Conservation (phyloP, 495 filamentous ascomycete genomes). For the Entonaema liquescens region DNA sequence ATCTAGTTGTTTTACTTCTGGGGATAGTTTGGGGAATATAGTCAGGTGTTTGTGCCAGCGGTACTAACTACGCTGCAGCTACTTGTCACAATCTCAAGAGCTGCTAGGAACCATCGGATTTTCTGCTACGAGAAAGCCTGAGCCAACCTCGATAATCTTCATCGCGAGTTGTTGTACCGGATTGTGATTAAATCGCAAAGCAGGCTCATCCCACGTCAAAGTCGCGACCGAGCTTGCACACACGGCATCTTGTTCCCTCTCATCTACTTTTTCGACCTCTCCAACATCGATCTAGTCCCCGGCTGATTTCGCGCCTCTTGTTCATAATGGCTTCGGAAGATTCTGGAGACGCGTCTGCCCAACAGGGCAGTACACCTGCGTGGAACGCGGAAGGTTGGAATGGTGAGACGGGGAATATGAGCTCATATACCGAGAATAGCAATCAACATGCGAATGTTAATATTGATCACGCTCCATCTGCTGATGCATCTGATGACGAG, state of each 20-base stretch:
- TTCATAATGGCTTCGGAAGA: slow-evolving; percentile 48
- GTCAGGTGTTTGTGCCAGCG: background rate
- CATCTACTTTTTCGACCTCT: background rate
- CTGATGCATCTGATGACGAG: slow-evolving; percentile 53
- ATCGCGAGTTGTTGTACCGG: background rate
- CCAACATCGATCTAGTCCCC: background rate
- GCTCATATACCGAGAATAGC: slow-evolving; percentile 64
- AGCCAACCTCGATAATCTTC: background rate
- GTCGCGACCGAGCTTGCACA: background rate
- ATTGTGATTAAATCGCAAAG: background rate
- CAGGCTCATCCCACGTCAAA: background rate
- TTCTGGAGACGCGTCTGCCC: slow-evolving; percentile 47
- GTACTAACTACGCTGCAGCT: background rate
- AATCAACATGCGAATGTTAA: slow-evolving; percentile 53
- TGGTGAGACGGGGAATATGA: slow-evolving; percentile 59
- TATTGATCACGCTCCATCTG: slow-evolving; percentile 57
- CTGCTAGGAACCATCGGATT: background rate
- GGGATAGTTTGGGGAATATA: background rate
- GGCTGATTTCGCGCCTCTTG: background rate
- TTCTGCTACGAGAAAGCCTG: background rate
- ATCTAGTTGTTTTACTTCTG: background rate
- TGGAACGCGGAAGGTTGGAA: slow-evolving; percentile 63
- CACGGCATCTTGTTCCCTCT: background rate
- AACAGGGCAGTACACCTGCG: slow-evolving; percentile 41
- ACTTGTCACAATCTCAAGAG: background rate